Base-by-base conservation (phyloP, 1,139 yeast genomes). In the Pneumocystis wakefieldiae region DNA sequence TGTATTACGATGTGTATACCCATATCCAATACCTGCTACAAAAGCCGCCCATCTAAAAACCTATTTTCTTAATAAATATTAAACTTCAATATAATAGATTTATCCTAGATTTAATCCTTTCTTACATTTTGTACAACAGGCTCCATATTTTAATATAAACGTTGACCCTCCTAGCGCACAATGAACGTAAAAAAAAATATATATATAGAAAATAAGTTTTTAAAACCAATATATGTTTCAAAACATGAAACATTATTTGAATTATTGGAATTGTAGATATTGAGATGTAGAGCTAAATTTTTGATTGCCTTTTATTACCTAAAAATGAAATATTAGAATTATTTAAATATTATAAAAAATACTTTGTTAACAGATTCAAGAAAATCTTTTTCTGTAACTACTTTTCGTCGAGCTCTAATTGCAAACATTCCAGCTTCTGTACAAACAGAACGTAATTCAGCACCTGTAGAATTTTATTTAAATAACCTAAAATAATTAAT, bases 401-500 rank as follows among this genome's bases (percentile, higher is more conserved):
- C 96, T 80, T 92, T 92, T 78, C 97, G 83, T 76, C 98, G 84
- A 19, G 97, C 96, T 73, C 99, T 84, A 66, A 92, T 92, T 62
- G 98, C 98, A 80, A 90, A 92, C 98, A 92, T 92, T 71, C 98
- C 99, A 5, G 97, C 97, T 76, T 91, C 97, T 1, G 97, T 91
- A 76, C 97, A 90, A 35, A 91, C 97, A 14, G 95, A 87, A 73
- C 96, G 84, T 71, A 92, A 81, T 77, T 92, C 98, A 10, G 98
- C 99, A 76, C 99, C 99, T 48, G 19, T 41, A 48, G 14, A 48
- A 12, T 10, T 48, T 24, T 10, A 24, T 48, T 48, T 12, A 48
- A 24, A 48, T 48, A 48, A 24, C 28, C 15, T 19, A 24, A 48
- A 24, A 19, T 37, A 12, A 37, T 37, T n/a, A 24, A 48, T 8